Evolutionary conservation across 768 basidiomycete species (phyloP).

Genomic region (Pleurotus ostreatus): DNA sequence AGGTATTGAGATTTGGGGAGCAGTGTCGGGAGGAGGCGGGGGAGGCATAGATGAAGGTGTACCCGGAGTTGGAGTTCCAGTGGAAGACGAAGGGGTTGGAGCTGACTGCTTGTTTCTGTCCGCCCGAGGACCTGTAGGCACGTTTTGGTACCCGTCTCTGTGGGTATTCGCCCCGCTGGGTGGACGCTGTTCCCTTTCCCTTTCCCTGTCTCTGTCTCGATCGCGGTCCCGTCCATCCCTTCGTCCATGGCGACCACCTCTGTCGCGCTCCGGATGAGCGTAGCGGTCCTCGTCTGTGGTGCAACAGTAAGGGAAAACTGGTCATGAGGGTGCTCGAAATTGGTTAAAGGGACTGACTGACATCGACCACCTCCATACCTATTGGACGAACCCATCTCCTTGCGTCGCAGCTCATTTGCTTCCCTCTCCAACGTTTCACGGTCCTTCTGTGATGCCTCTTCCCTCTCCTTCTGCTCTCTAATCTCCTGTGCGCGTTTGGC

Average conservation of each 20-base stretch:
- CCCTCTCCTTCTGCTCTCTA: conserved; percentile 60
- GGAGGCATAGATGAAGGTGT: conserved; percentile 48
- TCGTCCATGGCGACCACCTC: conserved; percentile 34
- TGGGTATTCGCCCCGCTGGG: conserved; percentile 22
- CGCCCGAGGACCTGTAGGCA: conserved; percentile 84
- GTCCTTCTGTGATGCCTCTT: conserved; percentile 56
- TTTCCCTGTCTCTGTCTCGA: no score
- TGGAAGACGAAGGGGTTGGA: conserved; percentile 23
- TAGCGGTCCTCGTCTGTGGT: conserved; percentile 51
- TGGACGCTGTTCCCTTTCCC: conserved; percentile 28
- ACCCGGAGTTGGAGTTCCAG: conserved; percentile 10
- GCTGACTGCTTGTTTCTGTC: conserved; percentile 49
- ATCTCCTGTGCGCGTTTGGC: conserved; percentile 85
- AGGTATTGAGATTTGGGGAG: conserved; percentile 14
- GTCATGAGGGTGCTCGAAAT: conserved; percentile 9
- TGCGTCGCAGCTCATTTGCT: conserved; percentile 62
- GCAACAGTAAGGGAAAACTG: conserved; percentile 11
- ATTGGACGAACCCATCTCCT: conserved; percentile 40
- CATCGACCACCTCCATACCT: conserved; percentile 36
- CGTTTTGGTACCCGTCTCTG: conserved; percentile 54
- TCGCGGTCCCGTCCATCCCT: conserved; percentile 38
- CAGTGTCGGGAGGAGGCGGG: conserved; percentile 27
- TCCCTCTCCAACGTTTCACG: conserved; percentile 72
- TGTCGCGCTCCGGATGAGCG: conserved; percentile 46
- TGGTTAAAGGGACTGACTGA: conserved; percentile 22